Evolutionary conservation across 768 basidiomycete species (phyloP), one percentile per base, ranked within the genome.

Genomic region (Boletus reticuloceps): DNA sequence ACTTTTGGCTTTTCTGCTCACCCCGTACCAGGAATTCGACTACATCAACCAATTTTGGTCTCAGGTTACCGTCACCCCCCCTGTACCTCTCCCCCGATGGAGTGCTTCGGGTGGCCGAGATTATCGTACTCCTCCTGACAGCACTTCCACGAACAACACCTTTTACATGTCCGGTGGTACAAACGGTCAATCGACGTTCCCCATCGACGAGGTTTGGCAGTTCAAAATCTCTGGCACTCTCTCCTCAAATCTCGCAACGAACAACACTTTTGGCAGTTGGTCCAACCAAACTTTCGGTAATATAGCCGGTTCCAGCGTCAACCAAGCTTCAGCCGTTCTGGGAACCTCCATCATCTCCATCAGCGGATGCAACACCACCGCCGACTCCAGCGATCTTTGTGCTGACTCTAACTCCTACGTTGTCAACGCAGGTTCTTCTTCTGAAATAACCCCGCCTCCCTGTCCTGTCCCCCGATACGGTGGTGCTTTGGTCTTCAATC

Each of bases 1-100:
- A 5, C 14, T 13, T 38, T 7, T 45, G 41, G 2, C 27, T 43
- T 31, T 11, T 27, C 25, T 53, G 22, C 56, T 68, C 40, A 67
- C 36, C 6, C 34, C 11, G 38, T 46, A n/a, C 25, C 63, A 91
- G 89, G 89, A 90, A 72, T 93, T 78, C 63, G 87, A 90, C 69
- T 91, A 84, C 62, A 79, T 67, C 54, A 85, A 84, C 62, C 76
- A 89, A 54, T 92, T 92, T 65, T 93, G 91, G 91, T 78, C 85
- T 0, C 60, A 80, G 62, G 82, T 91, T 34, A 59, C 58, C 17
- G 60, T 88, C 5, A 74, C 81, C 12, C 66, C 79, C 19, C 77
- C 76, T 25, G 74, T 77, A 6, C 90, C 90, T 34, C 74, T 83
- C 25, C 66, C 85, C 49, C 78, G 88, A 20, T 91, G 82, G 81